Conservation (phyloP, 768 basidiomycete genomes). For the Lentinus brumalis region DNA sequence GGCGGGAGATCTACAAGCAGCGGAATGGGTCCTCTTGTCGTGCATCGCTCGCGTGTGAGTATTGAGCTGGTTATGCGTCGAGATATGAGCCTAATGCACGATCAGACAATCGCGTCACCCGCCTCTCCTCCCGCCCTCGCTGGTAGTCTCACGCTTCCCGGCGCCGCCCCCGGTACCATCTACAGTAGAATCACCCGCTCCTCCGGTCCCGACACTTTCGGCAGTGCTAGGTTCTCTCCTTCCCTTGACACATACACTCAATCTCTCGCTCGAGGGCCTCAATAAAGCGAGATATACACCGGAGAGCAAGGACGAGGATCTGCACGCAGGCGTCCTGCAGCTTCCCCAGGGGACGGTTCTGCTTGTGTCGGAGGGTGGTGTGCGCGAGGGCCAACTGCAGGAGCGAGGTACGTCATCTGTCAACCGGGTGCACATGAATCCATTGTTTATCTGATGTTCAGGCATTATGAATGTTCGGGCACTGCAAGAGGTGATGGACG, state of each 20-base stretch:
- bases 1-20: constrained; percentile 66
- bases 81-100: neutral
- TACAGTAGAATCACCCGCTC: constrained; percentile 3
- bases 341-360: constrained; percentile 62
- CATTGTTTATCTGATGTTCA: constrained; percentile 24
- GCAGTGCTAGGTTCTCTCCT: constrained; percentile 59
- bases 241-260: constrained; percentile 55
- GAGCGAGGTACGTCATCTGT: constrained; percentile 43
- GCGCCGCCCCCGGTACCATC: constrained; percentile 34
- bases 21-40: constrained; percentile 74
- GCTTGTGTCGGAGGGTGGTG: constrained; percentile 64
- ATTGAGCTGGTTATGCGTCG: neutral
- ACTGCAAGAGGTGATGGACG: constrained; percentile 61
- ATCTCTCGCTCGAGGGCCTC: constrained; percentile 62
- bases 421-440: neutral
- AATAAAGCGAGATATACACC: constrained; percentile 64
- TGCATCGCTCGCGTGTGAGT: constrained; percentile 66
- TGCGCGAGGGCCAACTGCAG: constrained; percentile 67
- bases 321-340: constrained; percentile 76
- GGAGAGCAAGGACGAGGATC: constrained; percentile 68
- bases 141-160: constrained; percentile 68
- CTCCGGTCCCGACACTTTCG: constrained; percentile 47
- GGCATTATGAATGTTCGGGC: constrained; percentile 66
- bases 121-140: constrained; percentile 64
- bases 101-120: constrained; percentile 67